phyloP scores from a whole-genome alignment of 208 protist genomes.

The Trypanosoma melophagium region DNA sequence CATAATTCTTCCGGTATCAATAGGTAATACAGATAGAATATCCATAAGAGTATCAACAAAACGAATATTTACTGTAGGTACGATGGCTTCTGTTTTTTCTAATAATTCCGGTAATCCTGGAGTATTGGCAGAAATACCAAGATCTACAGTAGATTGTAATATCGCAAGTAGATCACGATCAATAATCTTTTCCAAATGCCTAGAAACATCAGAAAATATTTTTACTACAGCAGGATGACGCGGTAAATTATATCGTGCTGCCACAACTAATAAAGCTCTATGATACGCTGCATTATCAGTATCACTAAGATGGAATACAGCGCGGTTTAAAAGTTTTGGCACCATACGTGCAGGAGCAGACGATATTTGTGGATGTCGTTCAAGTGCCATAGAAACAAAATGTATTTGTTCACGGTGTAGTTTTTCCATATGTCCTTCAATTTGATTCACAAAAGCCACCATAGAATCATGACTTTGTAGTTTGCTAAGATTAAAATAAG shows the following conservation, averaged over 20 bases:
- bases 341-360: slow-evolving; percentile 54
- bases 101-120: slow-evolving; percentile 22
- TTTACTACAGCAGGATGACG: slow-evolving; percentile 31
- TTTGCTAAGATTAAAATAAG: slow-evolving; percentile 78
- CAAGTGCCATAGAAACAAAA: slow-evolving; percentile 56
- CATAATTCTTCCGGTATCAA: slow-evolving; percentile 60
- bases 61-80: slow-evolving; percentile 47
- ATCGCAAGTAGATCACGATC: slow-evolving; percentile 59
- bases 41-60: slow-evolving; percentile 60
- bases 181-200: slow-evolving; percentile 23
- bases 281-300: slow-evolving; percentile 46
- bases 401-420: slow-evolving; percentile 49
- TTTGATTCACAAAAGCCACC: slow-evolving; percentile 64
- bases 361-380: slow-evolving; percentile 66
- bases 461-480: slow-evolving; percentile 78
- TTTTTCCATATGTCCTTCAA: slow-evolving; percentile 41
- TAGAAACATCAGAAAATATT: slow-evolving; percentile 43
- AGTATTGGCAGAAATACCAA: slow-evolving; percentile 31
- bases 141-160: slow-evolving; percentile 42
- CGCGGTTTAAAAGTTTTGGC: slow-evolving; percentile 41
- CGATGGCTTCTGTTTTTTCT: slow-evolving; percentile 25
- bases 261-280: slow-evolving; percentile 54
- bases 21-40: slow-evolving; percentile 62
- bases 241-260: slow-evolving; percentile 58
- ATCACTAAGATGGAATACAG: slow-evolving; percentile 34